These are phyloP conservation scores for Zea luxurians DNA, from an alignment of 176 grass and related monocot genomes.

Conservation along the genomic window DNA sequence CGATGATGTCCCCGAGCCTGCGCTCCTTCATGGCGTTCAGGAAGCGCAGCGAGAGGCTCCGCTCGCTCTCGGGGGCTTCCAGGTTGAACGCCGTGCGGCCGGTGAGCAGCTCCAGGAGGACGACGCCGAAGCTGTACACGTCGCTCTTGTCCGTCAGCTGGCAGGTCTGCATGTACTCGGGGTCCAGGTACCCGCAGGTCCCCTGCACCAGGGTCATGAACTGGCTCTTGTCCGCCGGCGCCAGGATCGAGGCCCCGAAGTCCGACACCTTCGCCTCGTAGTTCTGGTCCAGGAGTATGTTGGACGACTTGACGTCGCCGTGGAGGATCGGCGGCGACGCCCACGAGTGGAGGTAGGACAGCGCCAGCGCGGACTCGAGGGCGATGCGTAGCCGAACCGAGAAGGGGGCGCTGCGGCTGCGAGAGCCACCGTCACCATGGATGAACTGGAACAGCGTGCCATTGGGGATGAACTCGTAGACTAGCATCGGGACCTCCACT, in stretches of 20 bases:
- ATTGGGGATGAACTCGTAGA: conserved; percentile 42
- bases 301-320: conserved; percentile 45
- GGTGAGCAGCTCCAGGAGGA: conserved; percentile 33
- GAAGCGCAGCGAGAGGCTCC: conserved; percentile 33
- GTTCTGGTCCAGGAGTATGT: conserved; percentile 43
- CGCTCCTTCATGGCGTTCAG: conserved; percentile 35
- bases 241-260: conserved; percentile 41
- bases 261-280: conserved; percentile 41
- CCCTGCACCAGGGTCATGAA: conserved; percentile 42
- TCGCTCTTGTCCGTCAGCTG: conserved; percentile 37
- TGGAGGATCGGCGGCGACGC: conserved; percentile 43
- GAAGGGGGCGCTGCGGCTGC: conserved; percentile 1
- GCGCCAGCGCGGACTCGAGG: conserved; percentile 34
- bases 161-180: conserved; percentile 30
- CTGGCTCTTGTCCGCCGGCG: conserved; percentile 22
- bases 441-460: conserved; percentile 42
- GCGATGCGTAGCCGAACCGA: conserved; percentile 28
- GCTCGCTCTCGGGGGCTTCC: conserved; percentile 4
- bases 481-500: conserved; percentile 44
- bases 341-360: conserved; percentile 43
- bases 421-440: background rate
- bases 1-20: conserved; percentile 19
- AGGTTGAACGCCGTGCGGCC: conserved; percentile 27
- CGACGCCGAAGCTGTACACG: conserved; percentile 47
- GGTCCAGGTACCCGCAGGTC: conserved; percentile 46